Conservation (phyloP, 2,329 filamentous ascomycete species). For the Fusarium graminum region DNA sequence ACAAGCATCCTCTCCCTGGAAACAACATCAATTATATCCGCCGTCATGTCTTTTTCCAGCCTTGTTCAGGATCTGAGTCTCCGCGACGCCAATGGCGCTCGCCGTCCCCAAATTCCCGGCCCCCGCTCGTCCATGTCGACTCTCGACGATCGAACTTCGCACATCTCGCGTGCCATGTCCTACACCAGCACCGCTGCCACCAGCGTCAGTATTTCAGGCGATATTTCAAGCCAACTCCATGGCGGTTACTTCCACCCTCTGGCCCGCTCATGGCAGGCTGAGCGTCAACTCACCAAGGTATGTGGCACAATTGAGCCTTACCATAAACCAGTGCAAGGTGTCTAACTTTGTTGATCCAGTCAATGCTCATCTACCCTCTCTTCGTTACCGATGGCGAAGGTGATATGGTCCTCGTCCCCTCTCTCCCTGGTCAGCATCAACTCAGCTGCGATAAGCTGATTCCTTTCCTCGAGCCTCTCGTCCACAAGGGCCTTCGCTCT, state of each 20-base stretch:
- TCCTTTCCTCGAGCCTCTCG: slow-evolving; percentile 85
- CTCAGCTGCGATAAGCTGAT: slow-evolving; percentile 88
- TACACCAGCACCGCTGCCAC: slow-evolving; percentile 76
- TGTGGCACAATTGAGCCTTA: slow-evolving; percentile 39
- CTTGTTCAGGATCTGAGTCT: slow-evolving; percentile 74
- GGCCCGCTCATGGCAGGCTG: slow-evolving; percentile 84
- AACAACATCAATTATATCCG: slow-evolving; percentile 24
- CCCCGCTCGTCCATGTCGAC: slow-evolving; percentile 65
- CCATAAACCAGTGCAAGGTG: neutral
- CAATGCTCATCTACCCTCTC: slow-evolving; percentile 98
- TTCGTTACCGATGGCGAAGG: slow-evolving; percentile 96
- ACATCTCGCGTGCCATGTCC: slow-evolving; percentile 73
- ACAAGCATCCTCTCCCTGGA: slow-evolving; percentile 12
- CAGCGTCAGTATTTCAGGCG: slow-evolving; percentile 77
- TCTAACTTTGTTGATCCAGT: slow-evolving; percentile 64
- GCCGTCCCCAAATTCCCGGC: slow-evolving; percentile 58
- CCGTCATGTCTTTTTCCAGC: slow-evolving; percentile 74
- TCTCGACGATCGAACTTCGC: slow-evolving; percentile 71
- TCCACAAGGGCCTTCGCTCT: slow-evolving; percentile 89
- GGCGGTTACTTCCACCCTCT: slow-evolving; percentile 86
- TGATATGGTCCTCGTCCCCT: slow-evolving; percentile 90
- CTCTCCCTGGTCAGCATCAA: slow-evolving; percentile 89
- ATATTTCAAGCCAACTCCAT: slow-evolving; percentile 86
- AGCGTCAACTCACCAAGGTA: slow-evolving; percentile 88
- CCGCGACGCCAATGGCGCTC: slow-evolving; percentile 64